A percentile compares a stretch with the other conserved stretches of the same genome.
phyloP scores from a whole-genome alignment of 495 filamentous ascomycete genomes.

The Tuber melanosporum region DNA sequence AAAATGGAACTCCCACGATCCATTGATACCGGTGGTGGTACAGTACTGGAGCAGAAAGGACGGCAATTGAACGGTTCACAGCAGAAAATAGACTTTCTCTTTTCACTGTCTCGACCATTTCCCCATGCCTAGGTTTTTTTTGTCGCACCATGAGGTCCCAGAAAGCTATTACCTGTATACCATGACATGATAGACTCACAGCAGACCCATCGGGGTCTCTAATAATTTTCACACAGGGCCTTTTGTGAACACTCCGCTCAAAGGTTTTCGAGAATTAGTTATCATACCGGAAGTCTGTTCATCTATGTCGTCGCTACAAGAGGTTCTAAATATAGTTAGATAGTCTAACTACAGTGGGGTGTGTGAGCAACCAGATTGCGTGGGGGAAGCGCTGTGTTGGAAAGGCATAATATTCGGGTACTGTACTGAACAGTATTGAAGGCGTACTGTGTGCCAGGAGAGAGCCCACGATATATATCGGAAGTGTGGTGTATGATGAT shows the following conservation, averaged over 20 bases:
- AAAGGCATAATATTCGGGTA: not conserved
- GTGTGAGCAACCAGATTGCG: not conserved
- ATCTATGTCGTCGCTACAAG: not conserved
- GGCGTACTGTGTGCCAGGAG: not conserved
- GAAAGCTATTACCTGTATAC: not conserved
- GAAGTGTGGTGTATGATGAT: not conserved
- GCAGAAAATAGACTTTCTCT: not conserved
- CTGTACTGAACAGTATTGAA: too few species aligned
- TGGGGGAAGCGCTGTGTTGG: not conserved
- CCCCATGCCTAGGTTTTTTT: not conserved
- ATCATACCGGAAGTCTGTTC: not conserved
- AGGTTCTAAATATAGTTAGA: not conserved
- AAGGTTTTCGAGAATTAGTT: not conserved
- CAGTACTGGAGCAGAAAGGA: not conserved
- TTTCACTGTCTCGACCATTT: not conserved
- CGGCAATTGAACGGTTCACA: not conserved
- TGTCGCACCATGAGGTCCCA: too few species aligned
- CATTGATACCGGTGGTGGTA: not conserved
- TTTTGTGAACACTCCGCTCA: not conserved
- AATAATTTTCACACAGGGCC: not conserved
- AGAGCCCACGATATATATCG: not conserved
- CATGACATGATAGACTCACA: too few species aligned
- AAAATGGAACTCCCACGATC: not conserved
- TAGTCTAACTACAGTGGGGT: too few species aligned
- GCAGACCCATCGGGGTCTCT: not conserved